phyloP scores from a whole-genome alignment of 192 early-diverging fungal species.

The Umbelopsis sp. region DNA sequence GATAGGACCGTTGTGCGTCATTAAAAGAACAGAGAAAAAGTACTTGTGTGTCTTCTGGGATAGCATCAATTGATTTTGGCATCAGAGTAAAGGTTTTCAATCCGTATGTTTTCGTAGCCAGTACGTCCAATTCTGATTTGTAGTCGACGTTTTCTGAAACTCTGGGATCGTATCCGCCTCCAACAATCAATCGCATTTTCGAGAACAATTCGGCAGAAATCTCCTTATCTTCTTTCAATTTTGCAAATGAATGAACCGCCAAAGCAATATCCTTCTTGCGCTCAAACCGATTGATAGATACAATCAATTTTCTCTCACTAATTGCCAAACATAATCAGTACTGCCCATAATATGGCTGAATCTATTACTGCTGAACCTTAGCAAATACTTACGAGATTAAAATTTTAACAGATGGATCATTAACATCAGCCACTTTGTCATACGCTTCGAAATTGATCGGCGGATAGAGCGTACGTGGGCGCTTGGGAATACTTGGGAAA shows the following conservation, averaged over 20 bases:
- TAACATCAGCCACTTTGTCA: slow-evolving; percentile 57
- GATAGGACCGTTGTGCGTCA: slow-evolving; percentile 73
- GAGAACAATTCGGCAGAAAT: slow-evolving; percentile 33
- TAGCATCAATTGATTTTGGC: slow-evolving; percentile 29
- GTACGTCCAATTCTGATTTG: slow-evolving; percentile 66
- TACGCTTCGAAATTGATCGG: slow-evolving; percentile 79
- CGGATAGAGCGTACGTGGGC: slow-evolving; percentile 81
- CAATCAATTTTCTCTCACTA: slow-evolving; percentile 42
- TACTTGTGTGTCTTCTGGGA: slow-evolving; percentile 59
- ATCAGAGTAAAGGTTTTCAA: slow-evolving; percentile 50
- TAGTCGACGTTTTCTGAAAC: slow-evolving; percentile 89
- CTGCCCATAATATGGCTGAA: not conserved
- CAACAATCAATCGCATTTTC: slow-evolving; percentile 67
- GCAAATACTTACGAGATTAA: slow-evolving; percentile 41
- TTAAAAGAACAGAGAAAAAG: slow-evolving; percentile 90
- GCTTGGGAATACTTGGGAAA: slow-evolving; percentile 65
- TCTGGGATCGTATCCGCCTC: slow-evolving; percentile 88
- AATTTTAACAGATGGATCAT: slow-evolving; percentile 57
- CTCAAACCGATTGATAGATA: slow-evolving; percentile 98
- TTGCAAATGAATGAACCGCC: slow-evolving; percentile 76
- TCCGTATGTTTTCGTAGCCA: slow-evolving; percentile 49
- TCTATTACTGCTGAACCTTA: not conserved
- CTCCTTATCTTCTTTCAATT: slow-evolving; percentile 34
- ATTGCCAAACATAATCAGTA: slow-evolving; percentile 12
- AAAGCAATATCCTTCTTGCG: slow-evolving; percentile 88